phyloP scores from a whole-genome alignment of 2,329 filamentous ascomycete species.

The Alternaria arbusti region DNA sequence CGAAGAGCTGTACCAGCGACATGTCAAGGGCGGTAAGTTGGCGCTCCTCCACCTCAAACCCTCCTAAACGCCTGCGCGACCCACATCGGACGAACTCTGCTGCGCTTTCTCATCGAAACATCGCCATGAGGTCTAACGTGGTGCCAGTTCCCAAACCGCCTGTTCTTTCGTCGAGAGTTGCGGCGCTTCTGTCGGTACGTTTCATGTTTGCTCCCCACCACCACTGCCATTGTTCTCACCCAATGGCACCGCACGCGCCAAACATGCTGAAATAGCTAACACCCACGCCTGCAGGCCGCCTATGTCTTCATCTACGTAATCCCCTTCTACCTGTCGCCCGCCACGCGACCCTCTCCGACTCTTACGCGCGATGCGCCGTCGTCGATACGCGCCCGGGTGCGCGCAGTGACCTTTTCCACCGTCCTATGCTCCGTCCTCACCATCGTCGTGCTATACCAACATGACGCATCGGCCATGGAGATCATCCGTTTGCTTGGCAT shows the following conservation, averaged over 20 bases:
- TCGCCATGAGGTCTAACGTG: conserved; percentile 38
- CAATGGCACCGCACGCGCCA: conserved; percentile 27
- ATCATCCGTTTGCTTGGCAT: conserved; percentile 76
- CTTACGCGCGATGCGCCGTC: conserved; percentile 86
- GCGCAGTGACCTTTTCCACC: conserved; percentile 79
- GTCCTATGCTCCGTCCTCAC: conserved; percentile 70
- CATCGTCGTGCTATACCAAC: conserved; percentile 67
- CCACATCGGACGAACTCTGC: conserved; percentile 26
- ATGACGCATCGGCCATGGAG: conserved; percentile 56
- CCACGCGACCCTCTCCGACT: conserved; percentile 78
- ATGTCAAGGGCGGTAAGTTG: conserved; percentile 48
- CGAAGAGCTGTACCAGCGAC: conserved; percentile 36
- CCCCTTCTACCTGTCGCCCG: conserved; percentile 83
- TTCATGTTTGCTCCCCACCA: conserved; percentile 34
- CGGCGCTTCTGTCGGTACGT: conserved; percentile 49
- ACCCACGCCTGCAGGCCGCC: conserved; percentile 60
- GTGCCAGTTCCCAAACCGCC: conserved; percentile 46
- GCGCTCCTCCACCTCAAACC: conserved; percentile 19
- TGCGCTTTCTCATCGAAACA: conserved; percentile 15
- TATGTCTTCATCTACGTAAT: conserved; percentile 91
- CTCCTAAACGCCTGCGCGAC: conserved; percentile 34
- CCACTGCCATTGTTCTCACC: conserved; percentile 24
- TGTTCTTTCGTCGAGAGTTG: conserved; percentile 42
- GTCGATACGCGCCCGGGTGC: conserved; percentile 85
- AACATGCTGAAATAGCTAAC: conserved; percentile 30